phyloP scores from a whole-genome alignment of 805 yeast species.

The Wickerhamiella brachini region DNA sequence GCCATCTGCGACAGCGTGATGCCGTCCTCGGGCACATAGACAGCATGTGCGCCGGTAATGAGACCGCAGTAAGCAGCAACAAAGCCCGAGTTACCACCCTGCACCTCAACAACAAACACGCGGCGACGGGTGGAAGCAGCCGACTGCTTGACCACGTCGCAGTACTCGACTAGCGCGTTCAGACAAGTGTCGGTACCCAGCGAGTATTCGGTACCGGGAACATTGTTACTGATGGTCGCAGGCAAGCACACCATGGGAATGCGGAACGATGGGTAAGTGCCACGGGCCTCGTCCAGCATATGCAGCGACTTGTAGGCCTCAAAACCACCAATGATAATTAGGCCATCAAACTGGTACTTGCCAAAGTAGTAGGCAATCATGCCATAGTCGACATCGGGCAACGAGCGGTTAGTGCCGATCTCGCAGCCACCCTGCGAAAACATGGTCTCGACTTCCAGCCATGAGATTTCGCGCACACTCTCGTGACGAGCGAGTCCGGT shows the following conservation, averaged over 20 bases:
- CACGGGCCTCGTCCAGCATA: slow-evolving; percentile 65
- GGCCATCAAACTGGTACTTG: slow-evolving; percentile 75
- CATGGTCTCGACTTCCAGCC: slow-evolving; percentile 87
- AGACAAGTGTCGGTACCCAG: slow-evolving; percentile 93
- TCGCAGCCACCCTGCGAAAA: slow-evolving; percentile 86
- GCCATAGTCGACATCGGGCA: slow-evolving; percentile 77
- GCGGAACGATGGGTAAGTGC: slow-evolving; percentile 74
- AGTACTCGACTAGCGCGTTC: slow-evolving; percentile 78
- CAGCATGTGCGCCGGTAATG: slow-evolving; percentile 82
- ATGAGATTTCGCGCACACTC: slow-evolving; percentile 54
- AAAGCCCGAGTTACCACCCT: slow-evolving; percentile 94
- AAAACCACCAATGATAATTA: slow-evolving; percentile 87
- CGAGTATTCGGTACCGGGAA: slow-evolving; percentile 97
- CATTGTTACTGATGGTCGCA: slow-evolving; percentile 92
- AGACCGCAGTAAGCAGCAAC: slow-evolving; percentile 77
- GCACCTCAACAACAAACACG: slow-evolving; percentile 93
- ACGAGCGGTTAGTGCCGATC: slow-evolving; percentile 84
- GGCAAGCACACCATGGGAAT: slow-evolving; percentile 92
- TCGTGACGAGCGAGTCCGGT: slow-evolving; percentile 85
- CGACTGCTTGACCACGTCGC: slow-evolving; percentile 88
- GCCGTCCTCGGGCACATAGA: slow-evolving; percentile 81
- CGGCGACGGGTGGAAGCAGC: slow-evolving; percentile 92
- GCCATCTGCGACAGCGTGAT: slow-evolving; percentile 54
- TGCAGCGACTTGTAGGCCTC: slow-evolving; percentile 86
- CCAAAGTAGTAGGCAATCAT: slow-evolving; percentile 87